phyloP scores from a whole-genome alignment of 768 basidiomycete genomes.

The Podaxis mareebaensis region DNA sequence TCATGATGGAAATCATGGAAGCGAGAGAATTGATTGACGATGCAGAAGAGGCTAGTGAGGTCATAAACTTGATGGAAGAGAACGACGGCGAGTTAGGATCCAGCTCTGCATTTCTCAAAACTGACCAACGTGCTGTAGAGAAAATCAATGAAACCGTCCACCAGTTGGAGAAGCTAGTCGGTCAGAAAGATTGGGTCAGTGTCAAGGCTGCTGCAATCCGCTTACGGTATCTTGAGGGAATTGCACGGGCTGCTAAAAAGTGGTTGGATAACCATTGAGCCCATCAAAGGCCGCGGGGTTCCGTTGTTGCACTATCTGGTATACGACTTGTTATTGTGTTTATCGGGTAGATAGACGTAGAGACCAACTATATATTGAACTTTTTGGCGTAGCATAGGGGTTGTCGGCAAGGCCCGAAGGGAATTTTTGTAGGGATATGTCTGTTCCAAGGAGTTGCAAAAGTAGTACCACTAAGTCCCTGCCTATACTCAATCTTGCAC shows the following conservation, averaged over 20 bases:
- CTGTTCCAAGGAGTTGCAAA: background rate
- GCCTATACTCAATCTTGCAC: background rate
- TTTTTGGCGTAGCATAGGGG: background rate
- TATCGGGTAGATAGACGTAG: background rate
- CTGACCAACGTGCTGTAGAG: conserved; percentile 35
- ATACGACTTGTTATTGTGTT: background rate
- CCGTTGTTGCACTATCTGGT: too few species aligned
- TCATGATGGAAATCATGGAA: conserved; percentile 81
- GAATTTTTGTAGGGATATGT: conserved; percentile 1
- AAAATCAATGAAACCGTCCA: conserved; percentile 48
- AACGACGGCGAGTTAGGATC: conserved; percentile 50
- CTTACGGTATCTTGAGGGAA: conserved; percentile 72
- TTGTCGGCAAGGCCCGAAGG: conserved; percentile 16
- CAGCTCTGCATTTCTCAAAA: conserved; percentile 2
- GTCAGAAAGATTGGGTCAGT: conserved; percentile 49
- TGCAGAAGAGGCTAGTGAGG: conserved; percentile 46
- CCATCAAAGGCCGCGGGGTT: background rate
- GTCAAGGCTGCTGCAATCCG: conserved; percentile 64
- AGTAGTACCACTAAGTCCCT: background rate
- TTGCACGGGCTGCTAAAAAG: conserved; percentile 50
- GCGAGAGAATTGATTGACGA: conserved; percentile 75
- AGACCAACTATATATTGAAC: background rate
- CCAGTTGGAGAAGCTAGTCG: conserved; percentile 52
- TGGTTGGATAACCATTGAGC: conserved; percentile 35
- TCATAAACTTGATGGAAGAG: conserved; percentile 49